These are phyloP conservation scores for Phlyctochytrium arcticum DNA, from an alignment of 192 early-diverging fungal genomes.

Conservation along the genomic window DNA sequence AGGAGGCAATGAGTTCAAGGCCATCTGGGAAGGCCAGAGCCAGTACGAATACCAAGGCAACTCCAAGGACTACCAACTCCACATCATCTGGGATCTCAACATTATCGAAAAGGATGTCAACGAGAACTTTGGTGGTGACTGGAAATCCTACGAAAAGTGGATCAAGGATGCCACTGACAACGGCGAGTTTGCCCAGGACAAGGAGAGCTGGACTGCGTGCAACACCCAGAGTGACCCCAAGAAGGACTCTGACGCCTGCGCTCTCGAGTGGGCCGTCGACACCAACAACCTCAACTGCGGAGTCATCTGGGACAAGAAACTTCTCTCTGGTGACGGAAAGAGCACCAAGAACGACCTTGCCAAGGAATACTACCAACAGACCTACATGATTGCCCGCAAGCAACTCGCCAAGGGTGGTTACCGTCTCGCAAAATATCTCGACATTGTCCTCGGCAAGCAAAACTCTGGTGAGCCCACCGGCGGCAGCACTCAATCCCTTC, in stretches of 20 bases:
- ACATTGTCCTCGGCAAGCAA: constrained; percentile 17
- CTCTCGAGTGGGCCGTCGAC: constrained; percentile 35
- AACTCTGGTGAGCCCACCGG: constrained; percentile 9
- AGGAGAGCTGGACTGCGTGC: constrained; percentile 9
- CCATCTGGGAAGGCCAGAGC: constrained; percentile 8
- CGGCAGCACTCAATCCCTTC: constrained; percentile 6
- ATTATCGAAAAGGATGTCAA: constrained; percentile 29
- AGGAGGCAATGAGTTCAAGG: constrained; percentile 33
- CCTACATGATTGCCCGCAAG: constrained; percentile 17
- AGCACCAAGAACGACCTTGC: constrained; percentile 35
- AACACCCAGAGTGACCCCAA: constrained; percentile 6
- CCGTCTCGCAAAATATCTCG: constrained; percentile 40
- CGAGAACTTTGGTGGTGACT: constrained; percentile 1
- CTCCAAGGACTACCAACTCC: neutral
- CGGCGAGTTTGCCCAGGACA: constrained; percentile 15
- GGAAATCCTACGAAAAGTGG: neutral
- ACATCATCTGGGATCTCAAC: constrained; percentile 28
- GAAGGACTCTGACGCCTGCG: constrained; percentile 1
- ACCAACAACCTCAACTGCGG: constrained; percentile 34
- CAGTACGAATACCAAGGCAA: constrained; percentile 28
- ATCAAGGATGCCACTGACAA: constrained; percentile 6
- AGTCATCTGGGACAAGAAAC: constrained; percentile 30
- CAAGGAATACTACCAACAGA: constrained; percentile 34
- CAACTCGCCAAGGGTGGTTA: constrained; percentile 48
- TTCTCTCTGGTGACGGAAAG: constrained; percentile 20